Conservation (phyloP, 352 stramenopile species). For the Thalassiosira hispida region DNA sequence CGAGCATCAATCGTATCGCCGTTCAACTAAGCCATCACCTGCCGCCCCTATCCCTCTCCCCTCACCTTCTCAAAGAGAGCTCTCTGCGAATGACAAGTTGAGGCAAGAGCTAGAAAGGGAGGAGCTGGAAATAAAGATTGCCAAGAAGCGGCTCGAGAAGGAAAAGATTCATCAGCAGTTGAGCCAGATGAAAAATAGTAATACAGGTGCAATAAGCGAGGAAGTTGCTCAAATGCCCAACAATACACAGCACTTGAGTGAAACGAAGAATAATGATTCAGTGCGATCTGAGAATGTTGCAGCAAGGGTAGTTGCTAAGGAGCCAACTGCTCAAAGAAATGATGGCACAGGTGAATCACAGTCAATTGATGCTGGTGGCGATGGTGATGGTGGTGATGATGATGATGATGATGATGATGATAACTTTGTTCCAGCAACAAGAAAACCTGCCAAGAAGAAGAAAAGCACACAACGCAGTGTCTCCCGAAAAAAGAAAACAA, state of each 20-base stretch:
- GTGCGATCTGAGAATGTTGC: slow-evolving; percentile 1
- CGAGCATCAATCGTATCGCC: not conserved
- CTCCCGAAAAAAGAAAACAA: not conserved
- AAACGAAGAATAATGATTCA: not conserved
- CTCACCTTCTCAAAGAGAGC: not conserved
- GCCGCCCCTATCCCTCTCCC: not conserved
- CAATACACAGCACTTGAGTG: not conserved
- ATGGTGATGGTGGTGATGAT: slow-evolving; percentile 1
- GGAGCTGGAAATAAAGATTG: slow-evolving; percentile 13
- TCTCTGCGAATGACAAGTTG: slow-evolving; percentile 25
- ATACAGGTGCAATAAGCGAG: not conserved
- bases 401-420: slow-evolving; percentile 9
- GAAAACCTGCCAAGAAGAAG: not conserved
- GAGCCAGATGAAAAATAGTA: slow-evolving; percentile 4
- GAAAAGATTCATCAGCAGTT: slow-evolving; percentile 9
- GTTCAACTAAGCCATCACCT: not conserved
- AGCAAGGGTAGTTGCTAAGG: not conserved
- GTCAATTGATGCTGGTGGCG: not conserved
- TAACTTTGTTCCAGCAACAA: not conserved
- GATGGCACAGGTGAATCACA: not conserved
- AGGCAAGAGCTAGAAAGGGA: slow-evolving; percentile 12
- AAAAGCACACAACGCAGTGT: slow-evolving; percentile 1
- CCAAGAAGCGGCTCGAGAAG: slow-evolving; percentile 6
- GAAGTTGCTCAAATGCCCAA: too few relatives aligned
- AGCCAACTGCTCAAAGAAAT: not conserved